Conservation (phyloP, 257 asterid species). For the Nicotiana attenuata region DNA sequence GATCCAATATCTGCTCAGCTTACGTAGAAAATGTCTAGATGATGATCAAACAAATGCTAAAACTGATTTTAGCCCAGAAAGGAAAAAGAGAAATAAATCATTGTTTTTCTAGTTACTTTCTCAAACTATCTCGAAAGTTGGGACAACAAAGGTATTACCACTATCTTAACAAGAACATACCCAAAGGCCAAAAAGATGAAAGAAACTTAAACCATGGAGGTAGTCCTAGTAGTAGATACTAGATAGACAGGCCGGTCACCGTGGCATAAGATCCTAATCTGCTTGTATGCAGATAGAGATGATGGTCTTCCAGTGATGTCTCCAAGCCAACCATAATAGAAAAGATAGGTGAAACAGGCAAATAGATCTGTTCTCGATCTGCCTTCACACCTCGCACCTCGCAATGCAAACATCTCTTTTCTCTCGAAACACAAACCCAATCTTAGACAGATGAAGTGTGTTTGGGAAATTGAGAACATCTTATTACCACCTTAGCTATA, state of each 20-base stretch:
- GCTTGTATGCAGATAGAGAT: neutral
- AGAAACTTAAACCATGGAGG: neutral
- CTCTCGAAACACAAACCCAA: neutral
- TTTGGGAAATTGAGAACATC: neutral
- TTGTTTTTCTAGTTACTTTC: neutral
- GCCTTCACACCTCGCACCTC: neutral
- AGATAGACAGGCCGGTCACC: neutral
- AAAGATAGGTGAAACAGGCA: slow-evolving; percentile 2
- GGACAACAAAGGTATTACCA: neutral
- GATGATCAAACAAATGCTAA: neutral
- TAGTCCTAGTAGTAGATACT: neutral
- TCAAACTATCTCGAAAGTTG: neutral
- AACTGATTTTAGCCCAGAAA: neutral
- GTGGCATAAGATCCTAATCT: neutral
- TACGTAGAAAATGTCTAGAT: neutral
- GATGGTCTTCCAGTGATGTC: slow-evolving; percentile 4
- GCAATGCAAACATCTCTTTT: no score
- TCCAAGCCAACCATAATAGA: neutral
- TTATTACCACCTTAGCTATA: neutral
- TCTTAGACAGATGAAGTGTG: neutral
- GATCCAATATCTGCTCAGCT: neutral
- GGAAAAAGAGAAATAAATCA: neutral
- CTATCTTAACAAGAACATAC: neutral
- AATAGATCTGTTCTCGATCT: neutral
- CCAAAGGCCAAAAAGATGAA: neutral